Evolutionary conservation across 129 eudicot genomes (phyloP), one percentile per base, ranked within the genome.

Genomic region (Arctium minus): DNA sequence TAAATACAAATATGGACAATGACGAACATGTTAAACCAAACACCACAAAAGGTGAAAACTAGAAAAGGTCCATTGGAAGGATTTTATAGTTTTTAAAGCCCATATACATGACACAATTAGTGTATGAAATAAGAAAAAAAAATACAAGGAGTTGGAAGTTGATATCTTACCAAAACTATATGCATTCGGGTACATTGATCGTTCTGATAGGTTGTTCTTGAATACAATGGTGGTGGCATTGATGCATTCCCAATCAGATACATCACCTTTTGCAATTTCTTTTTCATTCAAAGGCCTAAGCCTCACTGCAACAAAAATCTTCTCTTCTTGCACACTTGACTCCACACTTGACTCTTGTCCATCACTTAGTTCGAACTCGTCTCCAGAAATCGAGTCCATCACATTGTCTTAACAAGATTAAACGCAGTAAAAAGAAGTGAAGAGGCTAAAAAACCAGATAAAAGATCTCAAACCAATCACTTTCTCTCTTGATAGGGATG

Each of bases 281-380:
- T 82, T 91, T 46, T 89, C 95, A 78, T 88, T 93, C 79, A 96
- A 79, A 90, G 99, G 99, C 90, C 95, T 88, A 80, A 96, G 29
- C 80, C 99, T 87, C 31, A 96, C 93, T 15, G 97, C 86, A 71
- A 96, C 99, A 78, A 84, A 85, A 53, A 96, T 96, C 89, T 86
- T 96, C 92, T 96, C 99, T 60, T 89, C 93, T 10, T 83, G 85
- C 76, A 81, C 90, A 86, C 76, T 80, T 69, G 92, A 84, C 33
- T 82, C 90, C 76, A 81, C 90, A 86, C 76, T 80, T 69, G 92
- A 84, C 33, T 82, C 90, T 75, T 70, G 86, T 70, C 50, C 79
- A 73, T 86, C 91, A 70, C 85, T 84, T 74, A 65, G 81, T 22
- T 78, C 44, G 35, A 81, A 64, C 36, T 85, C 91, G 9, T 94